Percentiles rank a stretch among this genome's conserved stretches.
Conservation (phyloP, 495 filamentous ascomycete genomes). For the Penicillium fimorum region DNA sequence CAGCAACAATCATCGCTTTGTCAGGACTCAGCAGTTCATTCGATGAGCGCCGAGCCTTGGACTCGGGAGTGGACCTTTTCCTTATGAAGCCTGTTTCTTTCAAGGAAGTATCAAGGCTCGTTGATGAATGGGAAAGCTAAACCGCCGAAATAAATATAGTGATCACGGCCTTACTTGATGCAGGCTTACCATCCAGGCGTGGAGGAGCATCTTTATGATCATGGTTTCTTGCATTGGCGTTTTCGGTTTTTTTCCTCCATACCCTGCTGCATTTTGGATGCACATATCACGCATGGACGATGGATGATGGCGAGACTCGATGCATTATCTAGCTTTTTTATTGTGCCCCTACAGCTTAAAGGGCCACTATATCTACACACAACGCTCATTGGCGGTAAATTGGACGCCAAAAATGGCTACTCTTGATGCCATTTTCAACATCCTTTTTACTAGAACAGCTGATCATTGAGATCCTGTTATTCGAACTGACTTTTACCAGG, state of each 20-base stretch:
- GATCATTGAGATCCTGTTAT: background rate
- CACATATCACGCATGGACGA: background rate
- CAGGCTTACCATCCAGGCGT: background rate
- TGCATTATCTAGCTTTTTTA: background rate
- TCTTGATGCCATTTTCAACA: background rate
- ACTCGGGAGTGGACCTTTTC: constrained; percentile 67
- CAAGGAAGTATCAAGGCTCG: constrained; percentile 45
- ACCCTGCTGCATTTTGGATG: background rate
- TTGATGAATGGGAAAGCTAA: constrained; percentile 47
- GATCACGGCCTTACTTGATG: background rate
- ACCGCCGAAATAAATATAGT: background rate
- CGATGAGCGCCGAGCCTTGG: constrained; percentile 65
- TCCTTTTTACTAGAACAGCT: background rate
- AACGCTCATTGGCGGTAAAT: background rate
- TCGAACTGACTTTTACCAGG: background rate
- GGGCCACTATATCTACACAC: background rate
- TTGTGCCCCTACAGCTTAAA: background rate
- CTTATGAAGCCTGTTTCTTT: constrained; percentile 68
- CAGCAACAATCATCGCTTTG: constrained; percentile 64
- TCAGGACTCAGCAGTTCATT: constrained; percentile 63
- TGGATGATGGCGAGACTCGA: background rate
- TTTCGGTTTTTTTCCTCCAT: background rate
- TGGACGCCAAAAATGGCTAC: background rate
- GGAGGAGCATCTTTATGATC: background rate
- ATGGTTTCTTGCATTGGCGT: background rate